Base-by-base conservation (phyloP, 345 rosid genomes). In the Lumnitzera littorea region DNA sequence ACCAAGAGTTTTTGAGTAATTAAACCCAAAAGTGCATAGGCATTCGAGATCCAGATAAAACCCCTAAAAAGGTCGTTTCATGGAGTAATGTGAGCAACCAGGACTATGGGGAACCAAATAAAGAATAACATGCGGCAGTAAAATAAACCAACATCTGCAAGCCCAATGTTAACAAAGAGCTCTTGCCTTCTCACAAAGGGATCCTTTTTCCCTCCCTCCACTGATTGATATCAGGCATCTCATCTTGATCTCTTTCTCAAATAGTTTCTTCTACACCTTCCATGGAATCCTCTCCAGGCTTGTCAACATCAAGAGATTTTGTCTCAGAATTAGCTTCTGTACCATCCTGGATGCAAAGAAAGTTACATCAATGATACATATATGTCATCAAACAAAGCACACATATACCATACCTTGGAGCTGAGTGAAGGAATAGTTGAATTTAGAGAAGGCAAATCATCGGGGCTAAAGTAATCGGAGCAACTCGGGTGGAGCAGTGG, bases 401-500 rank as follows among this genome's bases (percentile, higher is more conserved):
- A 41, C 47, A 24, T 16, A 12, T 56, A 12, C n/a, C 31, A 20
- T 81, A 89, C 98, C 98, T 74, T 78, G 55, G 72, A 41, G 77
- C 73, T 69, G 24, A 90, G 82, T 55, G 91, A 83, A 61, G 91
- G 77, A 60, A 91, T 64, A 65, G 84, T 78, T 63, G 73, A 71
- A 70, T 71, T 83, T 56, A 95, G 78, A 62, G 84, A 78, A 57
- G 86, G 74, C 47, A 92, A 64, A 70, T 92, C 96, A 63, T 87
- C 88, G 24, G 80, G 94, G 74, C 78, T 81, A 62, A 87, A 66
- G 76, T 84, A 92, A 8, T 88, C 89, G 13, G 91, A 74, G 68
- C 76, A 82, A 60, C 87, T 75, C 58, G 96, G 96, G 75, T 84
- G 91, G 65, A 92, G 87, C 51, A 92, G 76, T 77, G 89, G 96